Conservation (phyloP, 352 stramenopile species). For the Pythium angustatum region DNA sequence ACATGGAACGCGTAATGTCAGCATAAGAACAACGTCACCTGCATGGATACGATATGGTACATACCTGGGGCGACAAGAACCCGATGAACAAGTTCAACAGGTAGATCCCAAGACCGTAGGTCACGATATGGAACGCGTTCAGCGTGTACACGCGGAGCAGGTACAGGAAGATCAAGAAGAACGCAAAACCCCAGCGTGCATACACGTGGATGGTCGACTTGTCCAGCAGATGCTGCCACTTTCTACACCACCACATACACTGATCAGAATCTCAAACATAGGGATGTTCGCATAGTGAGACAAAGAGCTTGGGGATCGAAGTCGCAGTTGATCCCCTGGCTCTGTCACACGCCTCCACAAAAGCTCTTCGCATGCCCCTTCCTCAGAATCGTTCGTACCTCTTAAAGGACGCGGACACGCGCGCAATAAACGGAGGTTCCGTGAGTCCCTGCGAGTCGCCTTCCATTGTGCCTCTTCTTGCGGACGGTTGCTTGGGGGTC, state of each 20-base stretch:
- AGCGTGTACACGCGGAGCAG: conserved; percentile 91
- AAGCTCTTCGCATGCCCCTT: too few relatives aligned
- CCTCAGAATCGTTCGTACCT: conserved; percentile 39
- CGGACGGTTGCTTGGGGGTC: background rate
- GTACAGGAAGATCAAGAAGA: conserved; percentile 89
- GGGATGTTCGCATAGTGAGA: too few relatives aligned
- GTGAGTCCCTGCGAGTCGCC: conserved; percentile 30
- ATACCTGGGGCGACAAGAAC: conserved; percentile 97
- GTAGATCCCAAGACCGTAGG: conserved; percentile 99
- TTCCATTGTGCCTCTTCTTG: conserved; percentile 16
- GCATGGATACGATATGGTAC: background rate
- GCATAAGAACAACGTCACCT: background rate
- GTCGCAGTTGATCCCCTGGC: too few relatives aligned
- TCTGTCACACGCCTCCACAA: background rate
- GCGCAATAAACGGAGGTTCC: conserved; percentile 79
- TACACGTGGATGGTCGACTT: conserved; percentile 97
- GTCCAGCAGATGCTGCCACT: conserved; percentile 97
- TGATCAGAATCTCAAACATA: too few relatives aligned
- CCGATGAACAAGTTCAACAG: conserved; percentile 99
- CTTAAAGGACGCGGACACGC: conserved; percentile 76
- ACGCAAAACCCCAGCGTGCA: conserved; percentile 91
- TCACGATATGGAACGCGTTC: conserved; percentile 98
- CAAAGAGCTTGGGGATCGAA: too few relatives aligned
- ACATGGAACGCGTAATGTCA: background rate
- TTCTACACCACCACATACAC: conserved; percentile 52